Percentiles rank a stretch among this genome's conserved stretches.
Evolutionary conservation across 768 basidiomycete species (phyloP).

Genomic region (Pleurotus pulmonarius): DNA sequence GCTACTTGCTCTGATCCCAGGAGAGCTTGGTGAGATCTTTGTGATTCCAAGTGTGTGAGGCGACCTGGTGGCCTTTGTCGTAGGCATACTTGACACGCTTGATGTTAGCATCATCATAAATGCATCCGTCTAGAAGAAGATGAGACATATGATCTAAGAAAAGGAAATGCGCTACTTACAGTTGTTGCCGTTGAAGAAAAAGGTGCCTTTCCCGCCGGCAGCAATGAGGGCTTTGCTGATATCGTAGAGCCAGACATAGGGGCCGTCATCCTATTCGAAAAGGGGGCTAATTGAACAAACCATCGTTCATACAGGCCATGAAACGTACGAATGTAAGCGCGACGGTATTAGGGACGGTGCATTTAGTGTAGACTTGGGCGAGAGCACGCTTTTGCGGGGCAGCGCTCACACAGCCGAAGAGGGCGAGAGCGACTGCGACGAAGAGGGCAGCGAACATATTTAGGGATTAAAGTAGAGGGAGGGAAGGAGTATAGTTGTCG

Average conservation of each 20-base stretch:
- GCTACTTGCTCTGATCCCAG: slow-evolving; percentile 16
- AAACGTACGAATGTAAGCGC: background rate
- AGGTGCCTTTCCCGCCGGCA: slow-evolving; percentile 17
- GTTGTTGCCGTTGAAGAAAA: slow-evolving; percentile 15
- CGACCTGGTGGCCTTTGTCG: slow-evolving; percentile 14
- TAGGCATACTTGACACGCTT: slow-evolving; percentile 13
- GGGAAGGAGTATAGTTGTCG: no score
- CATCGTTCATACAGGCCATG: background rate
- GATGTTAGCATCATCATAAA: slow-evolving; percentile 9
- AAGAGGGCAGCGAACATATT: no score
- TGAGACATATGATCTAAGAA: no score
- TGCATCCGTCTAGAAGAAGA: slow-evolving; percentile 9
- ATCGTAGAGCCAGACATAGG: slow-evolving; percentile 6
- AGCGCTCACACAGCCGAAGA: no score
- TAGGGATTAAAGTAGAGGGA: no score
- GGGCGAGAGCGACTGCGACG: no score
- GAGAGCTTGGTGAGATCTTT: slow-evolving; percentile 17
- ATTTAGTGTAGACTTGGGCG: background rate
- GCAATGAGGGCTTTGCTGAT: slow-evolving; percentile 13
- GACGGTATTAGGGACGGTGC: background rate
- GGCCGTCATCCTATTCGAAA: background rate
- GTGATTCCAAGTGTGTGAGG: slow-evolving; percentile 29
- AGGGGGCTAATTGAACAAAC: background rate
- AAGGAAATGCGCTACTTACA: background rate
- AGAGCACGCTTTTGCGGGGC: no score